phyloP scores from a whole-genome alignment of 768 basidiomycete species.

The Termitomyces sp. region DNA sequence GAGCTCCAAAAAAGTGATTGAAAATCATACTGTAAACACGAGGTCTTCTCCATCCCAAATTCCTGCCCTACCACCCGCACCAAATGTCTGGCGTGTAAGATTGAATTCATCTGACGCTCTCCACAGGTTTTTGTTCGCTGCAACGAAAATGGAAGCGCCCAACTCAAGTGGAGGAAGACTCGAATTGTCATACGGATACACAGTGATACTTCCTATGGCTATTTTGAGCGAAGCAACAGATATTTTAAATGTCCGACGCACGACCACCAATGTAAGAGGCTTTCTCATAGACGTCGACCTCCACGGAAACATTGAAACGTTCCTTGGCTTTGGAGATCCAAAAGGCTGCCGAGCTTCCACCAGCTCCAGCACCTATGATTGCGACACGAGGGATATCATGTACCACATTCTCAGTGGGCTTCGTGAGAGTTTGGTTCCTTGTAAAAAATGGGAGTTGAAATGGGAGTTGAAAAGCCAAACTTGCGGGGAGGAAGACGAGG shows the following conservation, averaged over 20 bases:
- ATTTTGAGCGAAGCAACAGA: slow-evolving; percentile 1
- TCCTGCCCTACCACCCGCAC: slow-evolving; percentile 49
- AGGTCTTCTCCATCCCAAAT: slow-evolving; percentile 84
- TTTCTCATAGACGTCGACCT: slow-evolving; percentile 83
- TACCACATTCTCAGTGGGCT: slow-evolving; percentile 12
- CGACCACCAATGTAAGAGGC: slow-evolving; percentile 77
- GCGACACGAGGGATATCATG: slow-evolving; percentile 55
- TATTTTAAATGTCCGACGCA: slow-evolving; percentile 36
- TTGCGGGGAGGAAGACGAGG: slow-evolving; percentile 26
- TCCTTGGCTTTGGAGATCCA: slow-evolving; percentile 80
- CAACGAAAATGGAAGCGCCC: slow-evolving; percentile 85
- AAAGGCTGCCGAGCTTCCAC: slow-evolving; percentile 76
- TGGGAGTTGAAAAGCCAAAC: slow-evolving; percentile 41
- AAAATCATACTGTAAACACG: slow-evolving; percentile 46
- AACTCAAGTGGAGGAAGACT: slow-evolving; percentile 67
- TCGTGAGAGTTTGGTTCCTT: slow-evolving; percentile 19
- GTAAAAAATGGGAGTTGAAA: slow-evolving; percentile 57
- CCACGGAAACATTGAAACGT: slow-evolving; percentile 60
- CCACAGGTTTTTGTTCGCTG: slow-evolving; percentile 62
- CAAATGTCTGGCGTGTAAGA: slow-evolving; percentile 47
- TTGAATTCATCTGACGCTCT: slow-evolving; percentile 81
- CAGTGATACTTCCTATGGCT: slow-evolving; percentile 64
- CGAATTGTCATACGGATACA: slow-evolving; percentile 65
- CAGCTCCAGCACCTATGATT: slow-evolving; percentile 89
- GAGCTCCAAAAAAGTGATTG: not conserved